phyloP scores from a whole-genome alignment of 805 yeast genomes.

The Sungouiozyma intestinalis region DNA sequence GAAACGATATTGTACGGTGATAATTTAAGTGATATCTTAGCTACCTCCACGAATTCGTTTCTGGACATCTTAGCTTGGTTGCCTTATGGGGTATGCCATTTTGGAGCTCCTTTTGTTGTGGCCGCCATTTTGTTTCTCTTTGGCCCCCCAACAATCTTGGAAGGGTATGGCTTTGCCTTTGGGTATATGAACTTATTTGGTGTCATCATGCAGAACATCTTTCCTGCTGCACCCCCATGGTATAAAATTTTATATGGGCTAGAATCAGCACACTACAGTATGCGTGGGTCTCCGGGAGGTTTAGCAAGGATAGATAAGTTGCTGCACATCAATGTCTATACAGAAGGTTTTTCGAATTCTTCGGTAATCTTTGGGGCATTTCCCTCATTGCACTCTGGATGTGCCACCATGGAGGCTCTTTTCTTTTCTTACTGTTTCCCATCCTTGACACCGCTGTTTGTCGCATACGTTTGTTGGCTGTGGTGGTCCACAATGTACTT shows the following conservation, averaged over 20 bases:
- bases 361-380: conserved; percentile 92
- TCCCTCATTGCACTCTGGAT: conserved; percentile 85
- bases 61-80: conserved; percentile 88
- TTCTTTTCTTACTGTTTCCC: conserved; percentile 83
- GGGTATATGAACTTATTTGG: conserved; percentile 90
- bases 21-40: conserved; percentile 72
- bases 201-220: conserved; percentile 67
- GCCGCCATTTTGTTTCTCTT: conserved; percentile 70
- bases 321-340: conserved; percentile 72
- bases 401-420: conserved; percentile 87
- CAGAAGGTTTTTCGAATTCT: conserved; percentile 71
- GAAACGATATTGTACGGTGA: conserved; percentile 91
- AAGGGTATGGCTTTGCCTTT: conserved; percentile 83
- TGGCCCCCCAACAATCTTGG: conserved; percentile 82
- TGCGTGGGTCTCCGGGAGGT: conserved; percentile 96
- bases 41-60: conserved; percentile 52
- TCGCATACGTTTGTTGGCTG: conserved; percentile 77
- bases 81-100: conserved; percentile 88
- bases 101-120: conserved; percentile 80
- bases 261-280: conserved; percentile 79
- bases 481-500: conserved; percentile 99
- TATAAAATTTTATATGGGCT: conserved; percentile 76
- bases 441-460: conserved; percentile 48
- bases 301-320: conserved; percentile 74
- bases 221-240: conserved; percentile 98